Conservation (phyloP, 352 stramenopile species). For the Blastocystis sp. region DNA sequence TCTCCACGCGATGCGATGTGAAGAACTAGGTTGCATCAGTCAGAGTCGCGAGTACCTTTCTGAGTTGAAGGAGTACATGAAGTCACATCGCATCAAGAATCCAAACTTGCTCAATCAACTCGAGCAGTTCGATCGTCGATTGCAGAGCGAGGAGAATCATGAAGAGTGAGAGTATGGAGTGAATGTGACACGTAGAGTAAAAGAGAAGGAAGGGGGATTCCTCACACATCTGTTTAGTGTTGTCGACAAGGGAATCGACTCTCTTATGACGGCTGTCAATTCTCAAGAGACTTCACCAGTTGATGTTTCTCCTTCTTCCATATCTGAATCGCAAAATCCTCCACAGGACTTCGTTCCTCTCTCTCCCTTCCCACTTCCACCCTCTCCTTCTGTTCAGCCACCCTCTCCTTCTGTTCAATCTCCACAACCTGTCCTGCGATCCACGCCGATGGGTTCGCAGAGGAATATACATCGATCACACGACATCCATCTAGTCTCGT, state of each 20-base stretch:
- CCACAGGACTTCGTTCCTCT: not conserved
- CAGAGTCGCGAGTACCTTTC: not conserved
- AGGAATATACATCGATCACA: not conserved
- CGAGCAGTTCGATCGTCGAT: not conserved
- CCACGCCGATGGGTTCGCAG: not conserved
- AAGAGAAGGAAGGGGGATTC: not conserved
- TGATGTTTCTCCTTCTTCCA: not conserved
- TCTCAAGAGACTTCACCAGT: not conserved
- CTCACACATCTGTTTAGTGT: slow-evolving; percentile 7
- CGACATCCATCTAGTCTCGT: not conserved
- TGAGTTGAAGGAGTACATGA: not conserved
- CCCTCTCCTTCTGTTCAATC: not conserved
- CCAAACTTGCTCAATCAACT: not conserved
- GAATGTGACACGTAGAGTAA: not conserved
- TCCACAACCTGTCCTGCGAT: not conserved
- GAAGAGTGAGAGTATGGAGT: not conserved
- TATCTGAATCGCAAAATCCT: not conserved
- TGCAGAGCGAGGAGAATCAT: not conserved
- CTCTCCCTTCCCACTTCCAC: not conserved
- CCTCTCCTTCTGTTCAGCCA: not conserved
- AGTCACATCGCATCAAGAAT: not conserved
- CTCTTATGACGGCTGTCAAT: slow-evolving; percentile 11
- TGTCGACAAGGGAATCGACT: slow-evolving; percentile 43
- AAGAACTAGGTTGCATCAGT: not conserved
- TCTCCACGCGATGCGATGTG: not conserved